Evolutionary conservation across 495 filamentous ascomycete genomes (phyloP), one percentile per base, ranked within the genome.

Genomic region (Patellaria atrata): DNA sequence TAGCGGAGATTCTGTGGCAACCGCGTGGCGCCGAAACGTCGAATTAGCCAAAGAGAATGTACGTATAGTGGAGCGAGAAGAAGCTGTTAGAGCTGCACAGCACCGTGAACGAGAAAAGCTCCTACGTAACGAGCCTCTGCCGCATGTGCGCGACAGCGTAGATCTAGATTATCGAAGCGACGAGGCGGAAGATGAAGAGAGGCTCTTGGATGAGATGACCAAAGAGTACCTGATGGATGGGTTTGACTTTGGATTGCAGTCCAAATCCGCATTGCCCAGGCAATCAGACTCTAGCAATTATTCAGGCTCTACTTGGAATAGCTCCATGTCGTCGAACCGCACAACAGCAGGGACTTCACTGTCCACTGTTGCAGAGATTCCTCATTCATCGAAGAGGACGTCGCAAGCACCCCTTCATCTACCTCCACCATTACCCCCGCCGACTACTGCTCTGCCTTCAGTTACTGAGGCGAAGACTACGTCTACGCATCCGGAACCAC

Each of bases 121-220:
- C 37, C 54, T 45, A 7, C 44, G 44, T 9, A 51, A 39, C 38
- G 29, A 49, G 52, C 62, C 48, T 36, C 33, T 59, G 22, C 45
- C 51, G 22, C 49, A 48, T n/a, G 35, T 57, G 7, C 35, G 57
- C 30, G 47, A 58, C 23, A 59, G 50, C 31, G 39, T 54, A 37
- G 56, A 61, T 18, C 53, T 55, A 8, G 62, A 61, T 30, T 65
- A 69, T 40, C 66, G 71, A 34, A 75, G 77, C 31, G 78, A 82
- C 25, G 81, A 86, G 37, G 78, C 75, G n/a, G 82, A 86, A 35
- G 83, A 93, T 44, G 89, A 93, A 52, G 85, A 96, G 50, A 71
- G 84, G 23, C 64, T 94, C 40, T 56, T 97, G 23, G 89, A 97
- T 44, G 84, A 94, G 52, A 87, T 94, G 73, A 89, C 83, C 1